Evolutionary conservation across 331 rosid genomes (phyloP).

Genomic region (Rosa hybrid): DNA sequence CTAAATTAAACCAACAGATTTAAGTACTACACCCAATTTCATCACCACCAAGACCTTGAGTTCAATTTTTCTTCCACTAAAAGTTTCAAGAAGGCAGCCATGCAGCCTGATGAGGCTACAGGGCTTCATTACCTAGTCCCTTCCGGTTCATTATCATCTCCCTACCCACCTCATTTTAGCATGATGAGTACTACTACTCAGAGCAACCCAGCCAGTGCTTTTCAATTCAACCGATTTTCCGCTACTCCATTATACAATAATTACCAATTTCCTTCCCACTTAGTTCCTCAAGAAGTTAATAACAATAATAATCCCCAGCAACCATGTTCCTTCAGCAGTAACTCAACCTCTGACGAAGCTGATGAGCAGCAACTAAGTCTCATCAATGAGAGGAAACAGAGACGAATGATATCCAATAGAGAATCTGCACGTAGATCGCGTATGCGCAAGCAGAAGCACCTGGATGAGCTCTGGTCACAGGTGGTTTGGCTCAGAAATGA

Average conservation of each 20-base stretch:
- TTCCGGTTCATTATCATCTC: conserved; percentile 56
- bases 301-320: conserved; percentile 40
- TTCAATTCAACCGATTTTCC: conserved; percentile 44
- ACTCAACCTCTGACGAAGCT: conserved; percentile 88
- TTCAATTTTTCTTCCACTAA: not conserved
- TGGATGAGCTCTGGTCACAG: conserved; percentile 96
- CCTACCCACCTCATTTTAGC: conserved; percentile 41
- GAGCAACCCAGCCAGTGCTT: conserved; percentile 34
- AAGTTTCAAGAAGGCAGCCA: conserved; percentile 38
- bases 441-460: conserved; percentile 88
- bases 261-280: conserved; percentile 46
- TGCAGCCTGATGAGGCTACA: conserved; percentile 68
- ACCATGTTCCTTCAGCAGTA: conserved; percentile 59
- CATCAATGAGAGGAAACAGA: conserved; percentile 77
- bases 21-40: conserved; percentile 30
- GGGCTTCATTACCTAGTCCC: conserved; percentile 57
- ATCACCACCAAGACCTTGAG: conserved; percentile 30
- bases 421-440: conserved; percentile 95
- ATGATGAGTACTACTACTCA: conserved; percentile 31
- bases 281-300: conserved; percentile 40
- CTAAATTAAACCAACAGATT: conserved; percentile 33
- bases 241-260: conserved; percentile 42
- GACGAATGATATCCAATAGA: conserved; percentile 92
- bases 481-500: conserved; percentile 89
- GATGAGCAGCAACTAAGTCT: conserved; percentile 73